Evolutionary conservation across 176 grass and related monocot species (phyloP), one percentile per base, ranked within the genome.

Genomic region (Zizania latifolia): DNA sequence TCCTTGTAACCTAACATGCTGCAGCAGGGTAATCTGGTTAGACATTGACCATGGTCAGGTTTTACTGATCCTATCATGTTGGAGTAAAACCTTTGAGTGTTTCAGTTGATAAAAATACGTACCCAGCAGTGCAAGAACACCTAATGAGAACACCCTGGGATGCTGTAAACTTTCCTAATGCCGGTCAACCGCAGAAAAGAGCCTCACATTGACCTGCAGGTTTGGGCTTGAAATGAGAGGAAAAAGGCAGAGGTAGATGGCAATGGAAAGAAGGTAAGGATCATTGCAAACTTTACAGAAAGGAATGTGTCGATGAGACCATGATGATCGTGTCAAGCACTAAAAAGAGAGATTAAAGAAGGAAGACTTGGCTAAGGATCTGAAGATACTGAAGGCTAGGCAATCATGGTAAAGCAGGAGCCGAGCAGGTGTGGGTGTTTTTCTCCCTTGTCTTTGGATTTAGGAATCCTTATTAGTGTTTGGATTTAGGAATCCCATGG

Each of bases 71-170:
- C 10, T 37, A 55, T 6, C 48, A 35, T 57, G 35, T 2, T 44
- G 0, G 1, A 17, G 36, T 40, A 31, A 30, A 58, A 17, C 7
- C 33, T 19, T 58, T 73, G n/a, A n/a, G n/a, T n/a, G n/a, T n/a
- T n/a, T n/a, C n/a, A n/a, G n/a, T n/a, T n/a, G n/a, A n/a, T n/a
- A n/a, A n/a, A n/a, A n/a, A n/a, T n/a, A n/a, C n/a, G n/a, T 68
- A 58, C 37, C n/a, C 29, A 41, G 31, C 38, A 62, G 1, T 6
- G 31, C 53, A 61, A 12, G 3, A 53, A 62, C 60, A 40, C 48
- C 77, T 72, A 77, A 58, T 84, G 81, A 84, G 72, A 91, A 83
- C 77, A 85, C 57, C 51, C 40, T 62, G 71, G 16, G 67, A 46
- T 63, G 60, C 64, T 36, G 30, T 10, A 37, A 22, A 8, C 48